These are phyloP conservation scores for Chaetomiaceae sp. DNA, from an alignment of 2,329 filamentous ascomycete species.

Conservation along the genomic window DNA sequence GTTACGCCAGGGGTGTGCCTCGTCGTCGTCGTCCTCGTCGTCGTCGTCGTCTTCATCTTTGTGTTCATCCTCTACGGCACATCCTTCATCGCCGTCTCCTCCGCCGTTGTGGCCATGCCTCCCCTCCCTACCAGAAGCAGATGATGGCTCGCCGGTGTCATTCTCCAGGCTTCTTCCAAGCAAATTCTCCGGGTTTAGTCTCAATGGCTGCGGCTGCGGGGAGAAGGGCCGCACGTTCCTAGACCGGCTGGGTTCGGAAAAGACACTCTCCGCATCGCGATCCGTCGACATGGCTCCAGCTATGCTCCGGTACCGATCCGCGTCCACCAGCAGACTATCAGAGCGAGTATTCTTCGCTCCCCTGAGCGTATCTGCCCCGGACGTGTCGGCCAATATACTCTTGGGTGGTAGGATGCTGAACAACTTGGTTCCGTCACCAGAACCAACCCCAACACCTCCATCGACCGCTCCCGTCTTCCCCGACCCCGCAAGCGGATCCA, in stretches of 20 bases:
- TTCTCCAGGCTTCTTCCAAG: conserved; percentile 25
- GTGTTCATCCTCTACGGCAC: conserved; percentile 11
- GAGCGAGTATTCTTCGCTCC: conserved; percentile 40
- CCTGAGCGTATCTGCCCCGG: conserved; percentile 35
- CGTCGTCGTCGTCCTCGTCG: conserved; percentile 21
- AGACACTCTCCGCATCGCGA: conserved; percentile 48
- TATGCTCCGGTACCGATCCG: conserved; percentile 55
- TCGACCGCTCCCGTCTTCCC: conserved; percentile 34
- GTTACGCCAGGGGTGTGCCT: conserved; percentile 27
- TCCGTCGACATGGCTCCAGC: conserved; percentile 28
- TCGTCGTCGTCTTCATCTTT: conserved; percentile 16
- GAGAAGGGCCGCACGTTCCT: conserved; percentile 56
- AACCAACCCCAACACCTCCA: conserved; percentile 31
- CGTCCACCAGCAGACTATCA: conserved; percentile 53
- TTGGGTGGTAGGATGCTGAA: conserved; percentile 62
- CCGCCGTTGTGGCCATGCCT: not conserved
- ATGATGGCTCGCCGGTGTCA: conserved; percentile 1
- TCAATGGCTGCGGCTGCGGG: conserved; percentile 43
- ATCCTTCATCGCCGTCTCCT: conserved; percentile 6
- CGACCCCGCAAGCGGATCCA: conserved; percentile 21
- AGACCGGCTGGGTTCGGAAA: conserved; percentile 52
- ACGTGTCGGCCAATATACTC: conserved; percentile 55
- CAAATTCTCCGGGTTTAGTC: conserved; percentile 33
- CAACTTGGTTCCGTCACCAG: conserved; percentile 45
- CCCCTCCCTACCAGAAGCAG: not conserved